These are phyloP conservation scores for Letharia columbiana DNA, from an alignment of 495 filamentous ascomycete genomes.

Conservation along the genomic window DNA sequence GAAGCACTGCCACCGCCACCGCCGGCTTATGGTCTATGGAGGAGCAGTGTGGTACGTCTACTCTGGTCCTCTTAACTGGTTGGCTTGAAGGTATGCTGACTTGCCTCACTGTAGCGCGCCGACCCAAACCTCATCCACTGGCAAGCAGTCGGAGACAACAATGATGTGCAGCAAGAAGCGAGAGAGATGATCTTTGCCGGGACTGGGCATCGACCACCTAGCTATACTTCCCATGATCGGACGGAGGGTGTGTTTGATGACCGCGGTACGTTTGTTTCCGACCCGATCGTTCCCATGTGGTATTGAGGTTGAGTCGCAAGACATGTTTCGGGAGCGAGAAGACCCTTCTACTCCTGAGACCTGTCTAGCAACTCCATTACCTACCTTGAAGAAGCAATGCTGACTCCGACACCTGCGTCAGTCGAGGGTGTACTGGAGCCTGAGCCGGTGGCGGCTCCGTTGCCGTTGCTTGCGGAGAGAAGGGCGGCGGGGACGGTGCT, in stretches of 20 bases:
- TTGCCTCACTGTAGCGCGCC: constrained; percentile 44
- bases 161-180: constrained; percentile 17
- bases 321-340: no score
- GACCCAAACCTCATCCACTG: constrained; percentile 76
- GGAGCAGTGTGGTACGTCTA: constrained; percentile 62
- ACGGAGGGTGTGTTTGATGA: neutral
- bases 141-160: constrained; percentile 46
- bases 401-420: no score
- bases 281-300: no score
- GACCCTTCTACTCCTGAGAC: no score
- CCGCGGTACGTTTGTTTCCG: no score
- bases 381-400: no score
- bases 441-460: neutral
- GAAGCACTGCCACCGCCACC: constrained; percentile 43
- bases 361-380: no score
- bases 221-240: constrained; percentile 14
- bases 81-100: constrained; percentile 1
- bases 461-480: constrained; percentile 9
- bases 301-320: no score
- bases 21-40: constrained; percentile 83
- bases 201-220: constrained; percentile 20
- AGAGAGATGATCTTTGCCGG: constrained; percentile 19
- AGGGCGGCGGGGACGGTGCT: constrained; percentile 10
- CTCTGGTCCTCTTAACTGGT: neutral
- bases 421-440: neutral